Evolutionary conservation across 768 basidiomycete species (phyloP).

Genomic region (Phylloporus arenicola): DNA sequence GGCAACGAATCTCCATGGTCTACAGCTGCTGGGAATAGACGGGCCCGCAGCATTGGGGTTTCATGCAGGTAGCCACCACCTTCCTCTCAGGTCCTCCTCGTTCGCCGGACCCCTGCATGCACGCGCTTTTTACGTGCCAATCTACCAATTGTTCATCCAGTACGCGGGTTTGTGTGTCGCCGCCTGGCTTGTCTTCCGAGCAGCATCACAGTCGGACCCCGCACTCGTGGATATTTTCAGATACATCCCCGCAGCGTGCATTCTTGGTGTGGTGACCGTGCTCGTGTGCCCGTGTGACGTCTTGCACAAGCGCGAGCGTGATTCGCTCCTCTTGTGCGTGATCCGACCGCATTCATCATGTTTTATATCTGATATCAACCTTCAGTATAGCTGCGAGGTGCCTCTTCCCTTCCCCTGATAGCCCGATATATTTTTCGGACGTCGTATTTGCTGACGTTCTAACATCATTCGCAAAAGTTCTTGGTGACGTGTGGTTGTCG

Average conservation of each 20-base stretch:
- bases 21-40: slow-evolving; percentile 71
- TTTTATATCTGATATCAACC: background rate
- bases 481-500: slow-evolving; percentile 92
- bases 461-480: slow-evolving; percentile 94
- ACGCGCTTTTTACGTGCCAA: slow-evolving; percentile 44
- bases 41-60: slow-evolving; percentile 67
- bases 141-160: slow-evolving; percentile 61
- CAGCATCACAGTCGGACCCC: slow-evolving; percentile 51
- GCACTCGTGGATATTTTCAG: slow-evolving; percentile 68
- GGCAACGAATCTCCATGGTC: slow-evolving; percentile 89
- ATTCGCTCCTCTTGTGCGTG: slow-evolving; percentile 73
- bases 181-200: slow-evolving; percentile 68
- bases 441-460: slow-evolving; percentile 92
- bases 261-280: slow-evolving; percentile 48
- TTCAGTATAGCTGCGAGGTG: slow-evolving; percentile 71
- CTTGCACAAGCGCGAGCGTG: slow-evolving; percentile 64
- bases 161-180: slow-evolving; percentile 58
- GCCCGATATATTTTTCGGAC: slow-evolving; percentile 80
- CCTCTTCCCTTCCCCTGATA: slow-evolving; percentile 53
- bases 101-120: slow-evolving; percentile 23
- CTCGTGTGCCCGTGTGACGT: slow-evolving; percentile 66
- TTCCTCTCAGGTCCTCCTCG: slow-evolving; percentile 20
- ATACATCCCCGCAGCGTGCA: slow-evolving; percentile 67
- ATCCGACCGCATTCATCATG: background rate
- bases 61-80: slow-evolving; percentile 6